phyloP scores from a whole-genome alignment of 306 rosid genomes.

The Begonia loranthoides region DNA sequence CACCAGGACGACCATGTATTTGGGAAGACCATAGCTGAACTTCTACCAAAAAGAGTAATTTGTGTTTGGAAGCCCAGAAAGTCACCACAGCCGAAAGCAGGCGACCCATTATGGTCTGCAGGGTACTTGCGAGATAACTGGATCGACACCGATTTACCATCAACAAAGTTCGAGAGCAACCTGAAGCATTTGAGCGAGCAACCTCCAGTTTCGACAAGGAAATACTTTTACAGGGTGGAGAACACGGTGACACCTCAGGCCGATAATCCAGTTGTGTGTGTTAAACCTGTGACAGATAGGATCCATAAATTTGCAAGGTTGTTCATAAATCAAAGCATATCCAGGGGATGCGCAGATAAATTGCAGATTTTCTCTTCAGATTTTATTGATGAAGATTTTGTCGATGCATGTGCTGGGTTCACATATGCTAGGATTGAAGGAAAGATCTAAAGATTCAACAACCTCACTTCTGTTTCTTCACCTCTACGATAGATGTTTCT shows the following conservation, averaged over 20 bases:
- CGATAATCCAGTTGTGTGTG: slow-evolving; percentile 67
- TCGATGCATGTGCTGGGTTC: slow-evolving; percentile 67
- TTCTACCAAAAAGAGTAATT: slow-evolving; percentile 55
- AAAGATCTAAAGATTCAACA: slow-evolving; percentile 19
- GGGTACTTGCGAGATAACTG: slow-evolving; percentile 66
- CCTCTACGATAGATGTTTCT: neutral
- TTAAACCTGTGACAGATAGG: slow-evolving; percentile 59
- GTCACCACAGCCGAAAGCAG: slow-evolving; percentile 42
- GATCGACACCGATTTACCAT: slow-evolving; percentile 79
- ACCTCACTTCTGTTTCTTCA: neutral
- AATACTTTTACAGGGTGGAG: slow-evolving; percentile 80
- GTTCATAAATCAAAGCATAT: slow-evolving; percentile 50
- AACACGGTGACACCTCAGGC: slow-evolving; percentile 78
- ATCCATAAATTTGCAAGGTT: slow-evolving; percentile 57
- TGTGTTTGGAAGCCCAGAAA: slow-evolving; percentile 88
- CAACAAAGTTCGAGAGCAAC: slow-evolving; percentile 71
- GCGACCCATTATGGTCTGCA: slow-evolving; percentile 52
- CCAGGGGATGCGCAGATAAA: slow-evolving; percentile 31
- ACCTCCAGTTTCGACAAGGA: slow-evolving; percentile 37
- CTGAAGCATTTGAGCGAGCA: slow-evolving; percentile 61
- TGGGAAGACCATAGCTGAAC: slow-evolving; percentile 37
- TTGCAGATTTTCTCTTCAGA: slow-evolving; percentile 70
- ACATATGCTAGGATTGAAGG: slow-evolving; percentile 68
- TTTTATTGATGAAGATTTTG: slow-evolving; percentile 69
- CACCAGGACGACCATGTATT: slow-evolving; percentile 56